Conservation (phyloP, 2,329 filamentous ascomycete species). For the Dichotomopilus funicola region DNA sequence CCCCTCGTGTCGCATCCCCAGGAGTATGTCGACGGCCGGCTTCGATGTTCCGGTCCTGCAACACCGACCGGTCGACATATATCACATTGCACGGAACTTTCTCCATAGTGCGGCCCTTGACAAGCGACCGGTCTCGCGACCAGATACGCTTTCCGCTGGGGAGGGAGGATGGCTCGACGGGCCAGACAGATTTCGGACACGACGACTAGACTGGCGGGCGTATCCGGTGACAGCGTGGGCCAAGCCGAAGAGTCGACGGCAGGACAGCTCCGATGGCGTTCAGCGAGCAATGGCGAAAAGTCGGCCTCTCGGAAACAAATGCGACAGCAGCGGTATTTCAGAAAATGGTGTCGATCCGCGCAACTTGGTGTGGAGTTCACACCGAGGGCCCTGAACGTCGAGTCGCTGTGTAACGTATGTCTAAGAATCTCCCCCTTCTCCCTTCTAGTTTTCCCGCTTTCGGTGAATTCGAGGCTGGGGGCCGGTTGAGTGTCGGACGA, state of each 20-base stretch:
- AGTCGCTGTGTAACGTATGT: background rate
- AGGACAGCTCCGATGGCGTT: slow-evolving; percentile 15
- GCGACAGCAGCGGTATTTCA: background rate
- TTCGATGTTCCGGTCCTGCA: slow-evolving; percentile 35
- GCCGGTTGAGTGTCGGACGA: background rate
- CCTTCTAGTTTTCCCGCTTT: background rate
- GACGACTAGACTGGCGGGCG: slow-evolving; percentile 6
- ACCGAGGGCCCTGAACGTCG: background rate
- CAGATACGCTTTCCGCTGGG: slow-evolving; percentile 49
- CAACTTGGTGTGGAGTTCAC: too few relatives aligned
- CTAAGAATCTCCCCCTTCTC: background rate
- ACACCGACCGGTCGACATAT: slow-evolving; percentile 51
- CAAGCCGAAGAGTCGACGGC: slow-evolving; percentile 13
- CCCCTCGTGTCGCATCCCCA: slow-evolving; percentile 24
- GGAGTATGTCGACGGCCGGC: slow-evolving; percentile 18
- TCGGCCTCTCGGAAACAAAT: background rate
- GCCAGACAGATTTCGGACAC: slow-evolving; percentile 14
- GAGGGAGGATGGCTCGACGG: slow-evolving; percentile 12
- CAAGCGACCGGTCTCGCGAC: slow-evolving; percentile 56
- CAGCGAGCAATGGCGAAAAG: background rate
- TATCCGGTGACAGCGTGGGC: slow-evolving; percentile 10
- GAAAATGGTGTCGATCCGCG: background rate
- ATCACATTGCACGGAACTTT: slow-evolving; percentile 52
- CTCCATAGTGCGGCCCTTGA: slow-evolving; percentile 48
- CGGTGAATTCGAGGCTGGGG: background rate